Evolutionary conservation across 1,284 basidiomycete genomes (phyloP).

Genomic region (Cryptococcus sp.): DNA sequence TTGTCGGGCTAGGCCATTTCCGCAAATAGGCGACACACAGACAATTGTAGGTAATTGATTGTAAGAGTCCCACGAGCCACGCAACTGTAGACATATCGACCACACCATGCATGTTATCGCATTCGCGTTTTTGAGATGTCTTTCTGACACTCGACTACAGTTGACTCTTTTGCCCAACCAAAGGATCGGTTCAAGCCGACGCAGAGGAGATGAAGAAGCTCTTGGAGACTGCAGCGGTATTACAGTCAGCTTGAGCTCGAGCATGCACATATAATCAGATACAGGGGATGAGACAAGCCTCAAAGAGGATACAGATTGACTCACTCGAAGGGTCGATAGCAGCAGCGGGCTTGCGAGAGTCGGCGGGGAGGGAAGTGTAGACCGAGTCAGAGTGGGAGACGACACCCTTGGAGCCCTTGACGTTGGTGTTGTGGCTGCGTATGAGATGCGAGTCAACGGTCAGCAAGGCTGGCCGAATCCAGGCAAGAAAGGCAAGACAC

Average conservation of each 20-base stretch:
- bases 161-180: slow-evolving; percentile 3
- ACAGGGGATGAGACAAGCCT: slow-evolving; percentile 1
- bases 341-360: slow-evolving; percentile 77
- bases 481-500: slow-evolving; percentile 47
- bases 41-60: too few species aligned
- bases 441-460: not conserved
- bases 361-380: slow-evolving; percentile 71
- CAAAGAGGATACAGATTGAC: slow-evolving; percentile 40
- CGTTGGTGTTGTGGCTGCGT: slow-evolving; percentile 60
- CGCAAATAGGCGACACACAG: too few species aligned
- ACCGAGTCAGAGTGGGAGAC: slow-evolving; percentile 64
- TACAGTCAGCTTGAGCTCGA: slow-evolving; percentile 2
- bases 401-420: slow-evolving; percentile 72
- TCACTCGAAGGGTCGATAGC: slow-evolving; percentile 84
- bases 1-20: too few species aligned
- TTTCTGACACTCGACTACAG: too few species aligned
- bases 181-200: slow-evolving; percentile 60
- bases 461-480: not conserved
- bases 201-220: slow-evolving; percentile 59
- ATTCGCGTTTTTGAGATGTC: too few species aligned
- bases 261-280: not conserved
- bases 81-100: not conserved
- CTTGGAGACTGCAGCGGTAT: slow-evolving; percentile 35
- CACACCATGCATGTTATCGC: slow-evolving; percentile 7
- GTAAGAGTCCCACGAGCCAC: too few species aligned